phyloP scores from a whole-genome alignment of 1,284 basidiomycete species.

The Gastroboletus turbinatus region DNA sequence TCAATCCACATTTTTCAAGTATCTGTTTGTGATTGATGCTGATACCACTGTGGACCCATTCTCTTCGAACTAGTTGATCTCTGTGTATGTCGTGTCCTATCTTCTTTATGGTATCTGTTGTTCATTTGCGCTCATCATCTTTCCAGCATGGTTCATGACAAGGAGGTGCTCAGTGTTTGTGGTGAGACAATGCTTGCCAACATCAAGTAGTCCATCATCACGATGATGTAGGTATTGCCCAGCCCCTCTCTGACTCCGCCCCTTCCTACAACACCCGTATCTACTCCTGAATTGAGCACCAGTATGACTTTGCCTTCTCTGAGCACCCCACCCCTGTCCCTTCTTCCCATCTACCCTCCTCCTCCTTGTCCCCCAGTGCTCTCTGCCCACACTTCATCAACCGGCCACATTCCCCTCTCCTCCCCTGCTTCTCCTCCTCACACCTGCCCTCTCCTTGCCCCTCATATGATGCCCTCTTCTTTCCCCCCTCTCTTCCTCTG shows the following conservation, averaged over 20 bases:
- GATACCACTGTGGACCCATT: slow-evolving; percentile 91
- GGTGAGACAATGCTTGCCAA: slow-evolving; percentile 92
- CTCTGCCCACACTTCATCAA: slow-evolving; percentile 24
- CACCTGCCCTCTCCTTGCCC: too few species aligned
- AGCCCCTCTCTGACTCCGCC: slow-evolving; percentile 28
- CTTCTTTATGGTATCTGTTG: neutral
- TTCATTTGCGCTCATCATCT: neutral
- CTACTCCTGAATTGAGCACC: slow-evolving; percentile 36
- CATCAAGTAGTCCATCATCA: slow-evolving; percentile 90
- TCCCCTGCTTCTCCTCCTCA: slow-evolving; percentile 27
- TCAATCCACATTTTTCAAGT: slow-evolving; percentile 99
- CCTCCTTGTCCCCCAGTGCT: slow-evolving; percentile 33
- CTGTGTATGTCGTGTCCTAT: slow-evolving; percentile 61
- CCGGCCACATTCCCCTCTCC: slow-evolving; percentile 33
- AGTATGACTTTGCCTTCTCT: slow-evolving; percentile 35
- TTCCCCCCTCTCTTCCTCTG: too few species aligned
- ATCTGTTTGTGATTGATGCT: slow-evolving; percentile 95
- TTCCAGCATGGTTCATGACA: slow-evolving; percentile 84
- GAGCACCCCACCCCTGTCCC: slow-evolving; percentile 13
- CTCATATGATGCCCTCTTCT: too few species aligned
- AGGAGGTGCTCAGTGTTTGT: slow-evolving; percentile 91
- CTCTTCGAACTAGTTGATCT: slow-evolving; percentile 87
- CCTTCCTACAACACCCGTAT: slow-evolving; percentile 28
- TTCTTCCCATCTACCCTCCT: slow-evolving; percentile 25
- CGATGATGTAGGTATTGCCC: too few species aligned